Evolutionary conservation across 148 eudicot species (phyloP).

Genomic region (Gaultheria prostrata): DNA sequence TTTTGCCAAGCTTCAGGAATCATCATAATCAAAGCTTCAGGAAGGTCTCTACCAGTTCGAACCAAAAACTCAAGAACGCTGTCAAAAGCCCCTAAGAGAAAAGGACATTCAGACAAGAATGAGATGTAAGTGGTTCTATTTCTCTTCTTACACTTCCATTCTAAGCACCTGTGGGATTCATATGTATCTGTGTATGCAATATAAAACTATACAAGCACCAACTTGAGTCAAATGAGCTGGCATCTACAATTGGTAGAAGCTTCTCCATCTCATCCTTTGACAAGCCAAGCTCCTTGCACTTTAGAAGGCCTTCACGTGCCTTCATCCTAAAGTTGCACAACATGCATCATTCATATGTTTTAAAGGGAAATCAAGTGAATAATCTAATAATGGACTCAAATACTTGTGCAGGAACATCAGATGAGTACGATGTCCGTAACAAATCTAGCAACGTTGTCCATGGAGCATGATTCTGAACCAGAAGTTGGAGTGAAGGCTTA

Average conservation of each 20-base stretch:
- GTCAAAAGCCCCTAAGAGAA: conserved; percentile 76
- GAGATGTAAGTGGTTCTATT: background rate
- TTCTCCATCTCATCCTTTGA: conserved; percentile 95
- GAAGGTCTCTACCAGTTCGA: conserved; percentile 97
- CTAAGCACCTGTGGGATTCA: background rate
- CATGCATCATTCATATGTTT: background rate
- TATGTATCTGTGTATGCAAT: background rate
- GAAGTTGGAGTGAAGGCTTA: background rate
- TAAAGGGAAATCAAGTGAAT: background rate
- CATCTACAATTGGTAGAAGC: conserved; percentile 94
- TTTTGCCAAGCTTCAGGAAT: conserved; percentile 99
- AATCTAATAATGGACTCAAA: background rate
- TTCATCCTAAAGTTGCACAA: conserved; percentile 60
- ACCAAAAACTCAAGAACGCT: conserved; percentile 92
- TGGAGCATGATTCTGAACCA: background rate
- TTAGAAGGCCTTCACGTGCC: conserved; percentile 96
- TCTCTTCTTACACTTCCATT: background rate
- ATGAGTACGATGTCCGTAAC: background rate
- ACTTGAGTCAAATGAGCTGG: conserved; percentile 98
- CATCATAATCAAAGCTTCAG: conserved; percentile 99
- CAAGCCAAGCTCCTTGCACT: conserved; percentile 92
- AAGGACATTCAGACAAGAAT: background rate
- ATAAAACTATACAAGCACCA: background rate
- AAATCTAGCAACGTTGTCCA: background rate
- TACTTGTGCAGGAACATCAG: background rate